These are phyloP conservation scores for Fistulinella cinereoalba DNA, from an alignment of 1,284 basidiomycete species.

Conservation along the genomic window DNA sequence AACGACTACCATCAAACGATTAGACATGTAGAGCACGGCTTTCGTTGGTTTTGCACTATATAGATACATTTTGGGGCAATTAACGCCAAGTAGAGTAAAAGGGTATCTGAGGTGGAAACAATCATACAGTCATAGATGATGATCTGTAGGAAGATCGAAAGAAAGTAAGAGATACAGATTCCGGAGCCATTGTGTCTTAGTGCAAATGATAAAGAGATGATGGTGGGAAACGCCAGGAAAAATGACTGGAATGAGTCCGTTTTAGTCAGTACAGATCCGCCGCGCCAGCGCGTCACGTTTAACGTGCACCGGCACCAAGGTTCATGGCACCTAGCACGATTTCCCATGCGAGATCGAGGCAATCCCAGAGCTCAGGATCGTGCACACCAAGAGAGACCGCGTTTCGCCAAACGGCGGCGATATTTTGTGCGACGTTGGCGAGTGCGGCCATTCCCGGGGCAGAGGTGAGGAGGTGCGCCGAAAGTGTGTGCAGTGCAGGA, in stretches of 20 bases:
- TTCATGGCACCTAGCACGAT: slow-evolving; percentile 65
- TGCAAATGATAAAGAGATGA: slow-evolving; percentile 27
- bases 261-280: slow-evolving; percentile 18
- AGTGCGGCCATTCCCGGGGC: slow-evolving; percentile 46
- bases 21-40: neutral
- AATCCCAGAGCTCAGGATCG: slow-evolving; percentile 65
- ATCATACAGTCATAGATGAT: slow-evolving; percentile 23
- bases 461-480: slow-evolving; percentile 44
- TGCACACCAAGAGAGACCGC: slow-evolving; percentile 65
- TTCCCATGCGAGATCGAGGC: slow-evolving; percentile 70
- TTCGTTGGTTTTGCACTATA: slow-evolving; percentile 9
- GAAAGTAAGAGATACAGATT: slow-evolving; percentile 30
- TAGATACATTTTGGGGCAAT: slow-evolving; percentile 30
- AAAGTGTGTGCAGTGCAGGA: slow-evolving; percentile 47
- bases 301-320: slow-evolving; percentile 43
- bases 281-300: slow-evolving; percentile 21
- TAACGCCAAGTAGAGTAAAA: slow-evolving; percentile 27
- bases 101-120: slow-evolving; percentile 26
- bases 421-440: slow-evolving; percentile 55
- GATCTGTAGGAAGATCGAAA: slow-evolving; percentile 12
- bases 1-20: neutral
- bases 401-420: slow-evolving; percentile 74
- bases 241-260: slow-evolving; percentile 14
- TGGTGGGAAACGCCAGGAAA: slow-evolving; percentile 21
- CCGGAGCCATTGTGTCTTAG: slow-evolving; percentile 19